phyloP scores from a whole-genome alignment of 495 filamentous ascomycete species.

The Podospora fimiseda region DNA sequence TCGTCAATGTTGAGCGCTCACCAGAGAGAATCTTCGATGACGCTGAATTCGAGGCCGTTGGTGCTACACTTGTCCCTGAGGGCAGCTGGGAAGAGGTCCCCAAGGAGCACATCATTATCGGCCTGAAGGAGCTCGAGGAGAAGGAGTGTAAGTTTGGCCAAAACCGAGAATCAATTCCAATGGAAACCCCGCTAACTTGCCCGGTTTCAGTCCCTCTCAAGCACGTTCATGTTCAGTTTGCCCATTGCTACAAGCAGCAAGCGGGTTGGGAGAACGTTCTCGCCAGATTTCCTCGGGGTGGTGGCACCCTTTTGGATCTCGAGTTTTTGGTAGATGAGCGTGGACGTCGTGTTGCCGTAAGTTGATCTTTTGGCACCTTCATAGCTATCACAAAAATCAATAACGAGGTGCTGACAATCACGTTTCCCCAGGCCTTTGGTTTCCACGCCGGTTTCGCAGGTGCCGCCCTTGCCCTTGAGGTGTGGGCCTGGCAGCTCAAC shows the following conservation, averaged over 20 bases:
- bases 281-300: slow-evolving; percentile 71
- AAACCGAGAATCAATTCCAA: no score
- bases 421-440: slow-evolving; percentile 38
- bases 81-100: slow-evolving; percentile 75
- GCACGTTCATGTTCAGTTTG: slow-evolving; percentile 84
- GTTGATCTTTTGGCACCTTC: slow-evolving; percentile 20
- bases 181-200: not conserved
- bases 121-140: slow-evolving; percentile 90
- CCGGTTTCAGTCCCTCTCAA: slow-evolving; percentile 59
- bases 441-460: slow-evolving; percentile 80
- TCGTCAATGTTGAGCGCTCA: slow-evolving; percentile 74
- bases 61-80: slow-evolving; percentile 71
- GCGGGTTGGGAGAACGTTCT: slow-evolving; percentile 78
- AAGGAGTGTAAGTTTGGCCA: slow-evolving; percentile 64
- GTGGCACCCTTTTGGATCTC: slow-evolving; percentile 78
- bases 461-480: slow-evolving; percentile 73
- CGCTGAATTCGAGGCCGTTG: slow-evolving; percentile 54
- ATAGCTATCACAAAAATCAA: slow-evolving; percentile 40
- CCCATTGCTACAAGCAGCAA: slow-evolving; percentile 72
- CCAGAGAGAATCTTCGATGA: slow-evolving; percentile 81
- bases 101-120: slow-evolving; percentile 74
- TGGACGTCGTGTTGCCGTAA: slow-evolving; percentile 69
- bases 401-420: not conserved
- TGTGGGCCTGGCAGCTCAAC: slow-evolving; percentile 82
- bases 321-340: slow-evolving; percentile 81